Percentiles rank a stretch among this genome's conserved stretches.
phyloP scores from a whole-genome alignment of 169 alveolate genomes.

The Plasmodium fragile region DNA sequence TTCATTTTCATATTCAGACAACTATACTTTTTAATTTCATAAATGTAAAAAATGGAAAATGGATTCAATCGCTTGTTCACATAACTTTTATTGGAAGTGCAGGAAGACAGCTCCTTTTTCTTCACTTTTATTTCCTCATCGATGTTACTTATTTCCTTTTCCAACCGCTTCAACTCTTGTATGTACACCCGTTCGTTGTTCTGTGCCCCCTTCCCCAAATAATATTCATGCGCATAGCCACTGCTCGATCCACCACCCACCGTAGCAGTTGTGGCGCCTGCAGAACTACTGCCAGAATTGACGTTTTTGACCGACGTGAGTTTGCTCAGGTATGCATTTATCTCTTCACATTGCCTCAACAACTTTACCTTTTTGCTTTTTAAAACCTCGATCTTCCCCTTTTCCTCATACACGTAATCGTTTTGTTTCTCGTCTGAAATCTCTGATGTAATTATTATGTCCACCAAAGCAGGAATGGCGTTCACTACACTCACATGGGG shows the following conservation, averaged over 20 bases:
- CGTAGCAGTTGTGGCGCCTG: not conserved
- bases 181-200: constrained; percentile 42
- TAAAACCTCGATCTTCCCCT: constrained; percentile 33
- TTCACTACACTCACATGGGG: constrained; percentile 89
- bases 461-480: constrained; percentile 87
- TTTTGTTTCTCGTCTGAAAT: constrained; percentile 47
- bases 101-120: constrained; percentile 43
- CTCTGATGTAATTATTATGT: constrained; percentile 56
- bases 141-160: constrained; percentile 51
- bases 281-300: not conserved
- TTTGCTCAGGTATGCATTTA: constrained; percentile 33
- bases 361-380: constrained; percentile 41
- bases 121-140: constrained; percentile 58
- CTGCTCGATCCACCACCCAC: not conserved
- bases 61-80: constrained; percentile 73
- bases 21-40: constrained; percentile 65
- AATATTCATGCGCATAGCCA: not conserved
- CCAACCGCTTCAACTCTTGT: constrained; percentile 55
- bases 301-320: not conserved
- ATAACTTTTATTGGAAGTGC: constrained; percentile 45
- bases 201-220: not conserved
- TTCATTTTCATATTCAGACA: constrained; percentile 68
- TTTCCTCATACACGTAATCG: constrained; percentile 59
- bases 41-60: constrained; percentile 70
- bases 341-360: constrained; percentile 50